phyloP scores from a whole-genome alignment of 1,284 basidiomycete genomes.

The Ceratobasidium sp. region DNA sequence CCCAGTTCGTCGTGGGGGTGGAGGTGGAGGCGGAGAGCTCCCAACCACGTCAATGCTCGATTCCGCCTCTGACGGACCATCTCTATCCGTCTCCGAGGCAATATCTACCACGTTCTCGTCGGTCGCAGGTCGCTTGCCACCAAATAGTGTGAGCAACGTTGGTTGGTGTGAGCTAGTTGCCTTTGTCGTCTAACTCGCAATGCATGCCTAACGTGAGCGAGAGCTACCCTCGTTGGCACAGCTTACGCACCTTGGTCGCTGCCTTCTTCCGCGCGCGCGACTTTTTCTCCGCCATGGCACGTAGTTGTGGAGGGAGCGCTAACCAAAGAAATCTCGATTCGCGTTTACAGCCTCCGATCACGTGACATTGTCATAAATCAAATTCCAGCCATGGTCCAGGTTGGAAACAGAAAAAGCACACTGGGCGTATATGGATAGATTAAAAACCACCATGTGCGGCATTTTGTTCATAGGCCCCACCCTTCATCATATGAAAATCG shows the following conservation, averaged over 20 bases:
- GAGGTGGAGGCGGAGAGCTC: conserved; percentile 14
- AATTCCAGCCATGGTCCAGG: neutral
- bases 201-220: neutral
- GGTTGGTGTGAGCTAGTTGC: neutral
- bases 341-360: conserved; percentile 19
- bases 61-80: neutral
- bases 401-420: conserved; percentile 21
- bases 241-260: conserved; percentile 10
- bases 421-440: conserved; percentile 45
- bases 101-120: conserved; percentile 1
- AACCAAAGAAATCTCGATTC: conserved; percentile 29
- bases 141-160: conserved; percentile 36
- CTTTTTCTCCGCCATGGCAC: conserved; percentile 42
- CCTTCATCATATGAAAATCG: conserved; percentile 18
- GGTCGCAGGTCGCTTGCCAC: conserved; percentile 21
- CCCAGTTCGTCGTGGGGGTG: neutral
- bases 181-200: conserved; percentile 6
- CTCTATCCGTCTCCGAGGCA: neutral
- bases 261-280: conserved; percentile 13
- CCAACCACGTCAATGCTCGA: conserved; percentile 9
- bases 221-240: neutral
- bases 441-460: conserved; percentile 37
- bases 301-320: neutral
- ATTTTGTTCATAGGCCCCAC: conserved; percentile 13
- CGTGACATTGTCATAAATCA: conserved; percentile 8